Percentiles rank a stretch among this genome's conserved stretches.
Evolutionary conservation across 2,329 filamentous ascomycete genomes (phyloP).

Genomic region (Cladosporium sp.): DNA sequence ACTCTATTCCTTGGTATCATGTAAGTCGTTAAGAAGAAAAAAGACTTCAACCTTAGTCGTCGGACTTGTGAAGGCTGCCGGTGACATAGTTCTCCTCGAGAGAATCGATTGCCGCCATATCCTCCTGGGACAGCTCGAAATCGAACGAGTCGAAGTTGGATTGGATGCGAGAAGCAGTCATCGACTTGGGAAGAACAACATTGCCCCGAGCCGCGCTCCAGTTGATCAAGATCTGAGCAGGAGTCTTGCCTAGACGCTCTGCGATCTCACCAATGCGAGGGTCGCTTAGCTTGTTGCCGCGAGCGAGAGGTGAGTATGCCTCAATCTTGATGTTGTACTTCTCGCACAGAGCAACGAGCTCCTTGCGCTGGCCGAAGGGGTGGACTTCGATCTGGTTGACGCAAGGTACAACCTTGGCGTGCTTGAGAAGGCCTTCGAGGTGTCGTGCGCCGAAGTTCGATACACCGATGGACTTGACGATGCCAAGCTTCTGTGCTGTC

Average conservation of each 20-base stretch:
- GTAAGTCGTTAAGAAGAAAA: background rate
- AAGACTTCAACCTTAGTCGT: background rate
- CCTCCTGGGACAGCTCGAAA: constrained; percentile 42
- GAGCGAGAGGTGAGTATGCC: constrained; percentile 57
- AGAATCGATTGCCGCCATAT: constrained; percentile 6
- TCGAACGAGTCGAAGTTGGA: constrained; percentile 65
- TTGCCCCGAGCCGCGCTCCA: constrained; percentile 48
- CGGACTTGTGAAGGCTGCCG: constrained; percentile 8
- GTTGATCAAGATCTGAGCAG: constrained; percentile 44
- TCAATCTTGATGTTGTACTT: constrained; percentile 61
- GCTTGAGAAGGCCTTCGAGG: constrained; percentile 48
- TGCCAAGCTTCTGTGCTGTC: constrained; percentile 55
- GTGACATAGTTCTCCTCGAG: constrained; percentile 11
- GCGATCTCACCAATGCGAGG: constrained; percentile 44
- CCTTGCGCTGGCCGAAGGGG: constrained; percentile 26
- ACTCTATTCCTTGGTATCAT: background rate
- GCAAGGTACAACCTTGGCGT: constrained; percentile 54
- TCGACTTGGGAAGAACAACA: constrained; percentile 50
- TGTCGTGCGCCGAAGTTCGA: constrained; percentile 65
- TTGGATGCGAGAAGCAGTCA: constrained; percentile 63
- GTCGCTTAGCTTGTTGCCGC: constrained; percentile 45
- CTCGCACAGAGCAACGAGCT: constrained; percentile 38
- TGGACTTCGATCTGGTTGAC: constrained; percentile 49
- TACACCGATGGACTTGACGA: constrained; percentile 68
- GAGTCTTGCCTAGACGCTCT: constrained; percentile 45